Evolutionary conservation across 208 protist species (phyloP), one percentile per base, ranked within the genome.

Genomic region (Crithidia acanthocephali): DNA sequence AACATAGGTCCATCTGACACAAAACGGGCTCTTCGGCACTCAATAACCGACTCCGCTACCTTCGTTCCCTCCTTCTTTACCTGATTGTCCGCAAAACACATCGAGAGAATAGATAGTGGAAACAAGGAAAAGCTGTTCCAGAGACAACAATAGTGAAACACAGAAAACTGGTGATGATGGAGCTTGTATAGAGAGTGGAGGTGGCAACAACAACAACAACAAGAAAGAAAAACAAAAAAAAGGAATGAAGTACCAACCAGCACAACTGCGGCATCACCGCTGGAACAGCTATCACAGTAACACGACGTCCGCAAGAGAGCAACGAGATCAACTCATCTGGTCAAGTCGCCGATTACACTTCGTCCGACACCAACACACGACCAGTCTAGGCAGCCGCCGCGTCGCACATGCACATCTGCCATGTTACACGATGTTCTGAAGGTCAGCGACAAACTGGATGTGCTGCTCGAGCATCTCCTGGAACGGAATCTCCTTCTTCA

Each of bases 371-470:
- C 35, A 40, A 40, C 35, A 11, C 8, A 40, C 5, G 35, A 40
- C 11, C 35, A 40, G 35, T 40, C 11, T 40, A n/a, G n/a, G n/a
- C n/a, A n/a, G n/a, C n/a, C n/a, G n/a, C n/a, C n/a, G n/a, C n/a
- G n/a, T 40, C 35, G 35, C 35, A 11, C 35, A 40, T 40, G 8
- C 11, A 11, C 5, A 40, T n/a, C n/a, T 40, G 35, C 11, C 57
- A 4, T 15, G 3, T 11, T 87, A 95, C 22, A 97, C 87, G 78
- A 97, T 91, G 33, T 90, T 90, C 73, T 95, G 90, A 37, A 95
- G 58, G 48, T 93, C 90, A 7, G 83, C 87, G 9, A 86, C 87
- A 68, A 94, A 92, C 18, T 84, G 61, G 44, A 97, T 85, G 68
- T 92, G 79, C 48, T 95, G 67, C 64, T 80, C 69, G 22, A 97